Conservation (phyloP, 257 asterid species). For the Solanum rostratum region DNA sequence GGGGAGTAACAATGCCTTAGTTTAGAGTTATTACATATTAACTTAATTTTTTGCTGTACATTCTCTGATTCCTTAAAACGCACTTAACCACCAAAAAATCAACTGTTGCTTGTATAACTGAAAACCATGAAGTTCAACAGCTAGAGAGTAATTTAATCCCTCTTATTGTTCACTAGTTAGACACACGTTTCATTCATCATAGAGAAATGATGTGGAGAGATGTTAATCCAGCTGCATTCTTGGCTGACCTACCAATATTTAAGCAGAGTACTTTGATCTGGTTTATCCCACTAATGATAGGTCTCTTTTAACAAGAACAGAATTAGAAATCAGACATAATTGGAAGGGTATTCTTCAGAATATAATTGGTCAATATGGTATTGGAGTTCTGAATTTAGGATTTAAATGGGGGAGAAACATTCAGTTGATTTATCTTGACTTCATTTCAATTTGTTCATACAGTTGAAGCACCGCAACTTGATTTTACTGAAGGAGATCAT, state of each 20-base stretch:
- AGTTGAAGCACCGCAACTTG: conserved; percentile 25
- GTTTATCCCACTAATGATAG: background rate
- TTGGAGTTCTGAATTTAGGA: background rate
- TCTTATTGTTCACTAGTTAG: background rate
- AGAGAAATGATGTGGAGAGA: background rate
- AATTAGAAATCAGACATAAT: background rate
- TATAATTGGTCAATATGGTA: background rate
- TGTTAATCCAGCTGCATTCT: background rate
- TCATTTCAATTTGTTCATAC: conserved; percentile 11
- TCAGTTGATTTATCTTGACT: conserved; percentile 3
- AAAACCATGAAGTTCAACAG: background rate
- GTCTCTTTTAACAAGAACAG: background rate
- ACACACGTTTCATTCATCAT: background rate
- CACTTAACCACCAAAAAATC: background rate
- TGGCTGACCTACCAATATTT: background rate
- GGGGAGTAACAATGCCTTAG: background rate
- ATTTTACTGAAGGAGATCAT: conserved; percentile 42
- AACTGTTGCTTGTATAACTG: background rate
- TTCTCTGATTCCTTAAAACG: background rate
- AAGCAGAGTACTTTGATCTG: background rate
- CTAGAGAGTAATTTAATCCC: background rate
- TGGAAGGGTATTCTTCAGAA: background rate
- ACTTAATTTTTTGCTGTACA: background rate
- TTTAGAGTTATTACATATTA: background rate
- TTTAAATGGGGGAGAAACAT: conserved; percentile 6